Percentiles rank a stretch among this genome's conserved stretches.
Evolutionary conservation across 2,329 filamentous ascomycete genomes (phyloP).

Genomic region (Neonectria sp.): DNA sequence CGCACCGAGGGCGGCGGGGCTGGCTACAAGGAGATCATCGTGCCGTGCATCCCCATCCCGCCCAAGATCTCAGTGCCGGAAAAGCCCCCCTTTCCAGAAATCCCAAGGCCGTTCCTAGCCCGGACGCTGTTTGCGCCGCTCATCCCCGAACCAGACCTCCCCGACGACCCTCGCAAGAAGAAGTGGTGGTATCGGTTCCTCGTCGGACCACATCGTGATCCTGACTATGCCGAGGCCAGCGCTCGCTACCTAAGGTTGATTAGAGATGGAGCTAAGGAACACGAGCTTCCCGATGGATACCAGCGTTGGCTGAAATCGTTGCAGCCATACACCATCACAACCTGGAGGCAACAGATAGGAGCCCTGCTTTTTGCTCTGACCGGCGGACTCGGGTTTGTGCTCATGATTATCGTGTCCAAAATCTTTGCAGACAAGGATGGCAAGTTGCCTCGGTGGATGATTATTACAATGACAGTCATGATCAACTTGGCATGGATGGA

Average conservation of each 20-base stretch:
- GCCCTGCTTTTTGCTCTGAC: slow-evolving; percentile 71
- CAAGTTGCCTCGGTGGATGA: slow-evolving; percentile 78
- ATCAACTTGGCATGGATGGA: slow-evolving; percentile 65
- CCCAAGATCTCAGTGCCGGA: slow-evolving; percentile 73
- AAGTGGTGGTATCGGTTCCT: slow-evolving; percentile 65
- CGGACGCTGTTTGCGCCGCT: slow-evolving; percentile 86
- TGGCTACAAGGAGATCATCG: slow-evolving; percentile 86
- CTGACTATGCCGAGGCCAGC: slow-evolving; percentile 85
- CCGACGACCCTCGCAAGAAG: slow-evolving; percentile 51
- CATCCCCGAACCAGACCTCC: slow-evolving; percentile 55
- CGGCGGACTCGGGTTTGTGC: slow-evolving; percentile 70
- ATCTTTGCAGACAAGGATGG: slow-evolving; percentile 78
- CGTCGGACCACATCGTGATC: slow-evolving; percentile 67
- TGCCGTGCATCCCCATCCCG: slow-evolving; percentile 82
- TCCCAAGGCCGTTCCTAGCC: slow-evolving; percentile 80
- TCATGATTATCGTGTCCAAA: slow-evolving; percentile 61
- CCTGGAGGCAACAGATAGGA: slow-evolving; percentile 76
- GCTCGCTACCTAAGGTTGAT: slow-evolving; percentile 87
- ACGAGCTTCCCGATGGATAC: slow-evolving; percentile 85
- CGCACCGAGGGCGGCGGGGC: slow-evolving; percentile 90
- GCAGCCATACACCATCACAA: slow-evolving; percentile 80
- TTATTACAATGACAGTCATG: slow-evolving; percentile 63
- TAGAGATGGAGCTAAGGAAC: slow-evolving; percentile 82
- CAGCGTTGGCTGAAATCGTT: slow-evolving; percentile 79
- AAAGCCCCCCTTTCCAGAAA: slow-evolving; percentile 67